phyloP scores from a whole-genome alignment of 2,329 filamentous ascomycete genomes.

The Coccinonectria pachysandricola region DNA sequence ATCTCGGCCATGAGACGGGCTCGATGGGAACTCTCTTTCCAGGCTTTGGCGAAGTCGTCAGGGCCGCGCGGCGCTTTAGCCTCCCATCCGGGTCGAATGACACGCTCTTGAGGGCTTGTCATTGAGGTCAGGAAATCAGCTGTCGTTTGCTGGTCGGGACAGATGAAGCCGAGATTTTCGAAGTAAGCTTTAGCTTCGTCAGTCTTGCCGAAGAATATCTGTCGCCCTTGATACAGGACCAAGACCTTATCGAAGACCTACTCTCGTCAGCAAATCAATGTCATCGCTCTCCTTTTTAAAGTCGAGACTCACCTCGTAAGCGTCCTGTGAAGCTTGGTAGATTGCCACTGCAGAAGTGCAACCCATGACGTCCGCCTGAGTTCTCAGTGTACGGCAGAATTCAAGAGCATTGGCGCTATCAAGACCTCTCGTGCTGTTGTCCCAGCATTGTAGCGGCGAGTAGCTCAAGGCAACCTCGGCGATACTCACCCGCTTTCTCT shows the following conservation, averaged over 20 bases:
- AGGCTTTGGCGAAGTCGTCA: conserved; percentile 23
- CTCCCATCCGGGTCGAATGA: conserved; percentile 19
- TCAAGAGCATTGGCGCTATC: conserved; percentile 53
- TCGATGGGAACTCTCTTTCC: conserved; percentile 8
- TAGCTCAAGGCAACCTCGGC: conserved; percentile 17
- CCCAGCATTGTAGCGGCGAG: conserved; percentile 54
- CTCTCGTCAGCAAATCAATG: background rate
- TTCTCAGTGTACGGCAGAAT: conserved; percentile 50
- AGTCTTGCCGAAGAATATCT: conserved; percentile 35
- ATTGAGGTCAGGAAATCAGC: conserved; percentile 44
- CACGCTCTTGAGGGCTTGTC: conserved; percentile 17
- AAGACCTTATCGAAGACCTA: conserved; percentile 54
- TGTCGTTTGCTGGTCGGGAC: conserved; percentile 43
- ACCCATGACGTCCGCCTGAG: conserved; percentile 47
- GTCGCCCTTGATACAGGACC: conserved; percentile 54
- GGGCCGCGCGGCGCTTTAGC: conserved; percentile 19
- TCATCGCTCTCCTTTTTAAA: background rate
- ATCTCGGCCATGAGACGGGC: background rate
- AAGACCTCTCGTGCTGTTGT: conserved; percentile 53
- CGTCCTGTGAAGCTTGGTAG: conserved; percentile 44
- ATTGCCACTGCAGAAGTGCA: conserved; percentile 48
- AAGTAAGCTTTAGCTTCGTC: conserved; percentile 11
- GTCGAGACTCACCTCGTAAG: conserved; percentile 15
- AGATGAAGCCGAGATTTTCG: conserved; percentile 42
- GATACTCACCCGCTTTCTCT: conserved; percentile 29